A percentile compares a stretch with the other conserved stretches of the same genome.
These are phyloP conservation scores for Flaveria ramosissima DNA, from an alignment of 129 eudicot genomes.

Conservation along the genomic window DNA sequence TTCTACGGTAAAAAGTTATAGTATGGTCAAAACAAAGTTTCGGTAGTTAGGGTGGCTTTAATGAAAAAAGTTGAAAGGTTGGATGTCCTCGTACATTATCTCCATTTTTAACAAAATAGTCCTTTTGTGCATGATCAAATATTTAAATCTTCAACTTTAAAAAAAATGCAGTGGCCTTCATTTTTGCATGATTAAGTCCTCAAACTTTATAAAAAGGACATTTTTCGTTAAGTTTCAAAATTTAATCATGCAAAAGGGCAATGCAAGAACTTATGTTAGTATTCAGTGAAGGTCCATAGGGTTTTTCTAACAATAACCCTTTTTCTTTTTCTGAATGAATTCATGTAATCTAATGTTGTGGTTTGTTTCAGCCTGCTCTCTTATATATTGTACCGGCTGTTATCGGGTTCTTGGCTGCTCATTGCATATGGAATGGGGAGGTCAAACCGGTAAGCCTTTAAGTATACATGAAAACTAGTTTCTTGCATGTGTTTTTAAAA, in stretches of 20 bases:
- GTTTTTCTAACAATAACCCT: background rate
- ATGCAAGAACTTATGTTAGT: background rate
- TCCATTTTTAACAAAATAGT: background rate
- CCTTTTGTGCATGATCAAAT: background rate
- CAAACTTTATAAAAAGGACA: background rate
- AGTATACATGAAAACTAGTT: background rate
- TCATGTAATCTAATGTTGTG: background rate
- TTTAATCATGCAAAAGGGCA: background rate
- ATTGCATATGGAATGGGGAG: constrained; percentile 92
- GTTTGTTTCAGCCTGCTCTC: constrained; percentile 84
- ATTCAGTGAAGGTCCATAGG: background rate
- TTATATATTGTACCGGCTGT: constrained; percentile 89
- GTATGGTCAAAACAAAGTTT: background rate
- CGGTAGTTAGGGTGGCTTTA: background rate
- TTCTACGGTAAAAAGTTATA: background rate
- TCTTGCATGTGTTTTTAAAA: background rate
- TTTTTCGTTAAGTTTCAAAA: background rate
- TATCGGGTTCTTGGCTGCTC: constrained; percentile 90
- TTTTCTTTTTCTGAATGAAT: background rate
- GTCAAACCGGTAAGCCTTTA: constrained; percentile 68
- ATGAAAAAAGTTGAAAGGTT: background rate
- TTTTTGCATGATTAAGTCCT: background rate
- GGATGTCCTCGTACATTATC: background rate
- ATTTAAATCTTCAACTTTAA: background rate
- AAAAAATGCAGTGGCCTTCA: background rate